These are phyloP conservation scores for Xenoacremonium recifei DNA, from an alignment of 2,329 filamentous ascomycete genomes.

Conservation along the genomic window DNA sequence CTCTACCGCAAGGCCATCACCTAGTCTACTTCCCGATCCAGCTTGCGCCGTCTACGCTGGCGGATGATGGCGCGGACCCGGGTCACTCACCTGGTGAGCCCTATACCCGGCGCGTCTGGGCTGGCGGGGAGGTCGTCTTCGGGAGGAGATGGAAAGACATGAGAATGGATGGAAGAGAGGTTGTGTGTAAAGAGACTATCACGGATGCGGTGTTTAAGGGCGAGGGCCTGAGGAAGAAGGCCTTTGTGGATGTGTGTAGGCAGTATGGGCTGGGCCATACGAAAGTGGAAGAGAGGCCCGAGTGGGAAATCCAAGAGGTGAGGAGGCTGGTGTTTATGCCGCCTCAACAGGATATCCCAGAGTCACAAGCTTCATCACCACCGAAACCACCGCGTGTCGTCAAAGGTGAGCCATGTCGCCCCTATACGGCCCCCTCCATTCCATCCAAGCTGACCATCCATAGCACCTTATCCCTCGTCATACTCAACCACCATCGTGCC, in stretches of 20 bases:
- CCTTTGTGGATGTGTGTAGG: constrained; percentile 52
- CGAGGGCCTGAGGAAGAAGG: constrained; percentile 37
- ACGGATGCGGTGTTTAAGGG: constrained; percentile 36
- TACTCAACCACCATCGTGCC: constrained; percentile 59
- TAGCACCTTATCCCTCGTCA: constrained; percentile 35
- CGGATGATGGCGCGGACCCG: constrained; percentile 81
- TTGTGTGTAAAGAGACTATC: constrained; percentile 46
- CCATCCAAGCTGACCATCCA: not conserved
- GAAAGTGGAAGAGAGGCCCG: constrained; percentile 5
- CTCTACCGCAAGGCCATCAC: constrained; percentile 70
- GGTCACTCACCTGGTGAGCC: constrained; percentile 71
- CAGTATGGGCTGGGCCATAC: constrained; percentile 37
- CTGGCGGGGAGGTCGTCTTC: constrained; percentile 70
- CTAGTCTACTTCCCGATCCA: constrained; percentile 83
- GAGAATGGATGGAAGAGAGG: constrained; percentile 37
- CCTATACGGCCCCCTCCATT: too few relatives aligned
- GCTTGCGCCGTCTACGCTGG: constrained; percentile 58
- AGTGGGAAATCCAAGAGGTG: constrained; percentile 42
- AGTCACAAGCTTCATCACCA: constrained; percentile 8
- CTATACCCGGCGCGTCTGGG: constrained; percentile 83
- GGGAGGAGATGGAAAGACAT: constrained; percentile 26
- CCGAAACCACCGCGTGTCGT: constrained; percentile 18
- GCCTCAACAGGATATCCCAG: constrained; percentile 25
- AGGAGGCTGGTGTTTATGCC: constrained; percentile 54
- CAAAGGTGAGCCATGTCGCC: too few relatives aligned